A percentile compares a stretch with the other conserved stretches of the same genome.
phyloP scores from a whole-genome alignment of 257 asterid species.

The Asclepias syriaca region DNA sequence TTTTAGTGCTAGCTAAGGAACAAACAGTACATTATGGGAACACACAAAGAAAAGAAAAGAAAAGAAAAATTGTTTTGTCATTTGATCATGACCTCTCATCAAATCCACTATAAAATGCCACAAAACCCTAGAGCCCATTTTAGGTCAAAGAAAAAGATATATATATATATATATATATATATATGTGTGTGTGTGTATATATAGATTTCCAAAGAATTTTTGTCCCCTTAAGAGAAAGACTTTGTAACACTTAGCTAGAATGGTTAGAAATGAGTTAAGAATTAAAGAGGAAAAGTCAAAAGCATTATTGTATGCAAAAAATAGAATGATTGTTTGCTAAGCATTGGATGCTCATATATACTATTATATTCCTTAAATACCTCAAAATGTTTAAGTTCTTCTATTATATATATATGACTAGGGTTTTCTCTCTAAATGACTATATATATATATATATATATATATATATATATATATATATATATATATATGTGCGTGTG shows the following conservation, averaged over 20 bases:
- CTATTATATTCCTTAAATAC: neutral
- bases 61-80: neutral
- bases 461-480: no score
- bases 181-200: no score
- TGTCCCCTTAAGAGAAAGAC: no score
- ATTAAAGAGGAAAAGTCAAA: neutral
- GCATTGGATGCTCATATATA: neutral
- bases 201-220: neutral
- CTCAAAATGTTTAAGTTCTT: neutral
- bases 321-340: neutral
- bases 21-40: conserved; percentile 3
- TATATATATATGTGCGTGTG: no score
- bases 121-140: neutral
- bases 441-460: no score
- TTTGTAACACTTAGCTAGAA: neutral
- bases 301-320: neutral
- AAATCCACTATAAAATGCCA: neutral
- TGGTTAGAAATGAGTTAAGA: neutral
- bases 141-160: conserved; percentile 5
- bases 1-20: neutral
- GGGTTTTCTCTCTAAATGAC: no score
- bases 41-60: no score
- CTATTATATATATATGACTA: no score
- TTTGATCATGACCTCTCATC: conserved; percentile 5
- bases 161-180: no score